A percentile compares a stretch with the other conserved stretches of the same genome.
phyloP scores from a whole-genome alignment of 257 asterid genomes.

The Thymus quinquecostatus region DNA sequence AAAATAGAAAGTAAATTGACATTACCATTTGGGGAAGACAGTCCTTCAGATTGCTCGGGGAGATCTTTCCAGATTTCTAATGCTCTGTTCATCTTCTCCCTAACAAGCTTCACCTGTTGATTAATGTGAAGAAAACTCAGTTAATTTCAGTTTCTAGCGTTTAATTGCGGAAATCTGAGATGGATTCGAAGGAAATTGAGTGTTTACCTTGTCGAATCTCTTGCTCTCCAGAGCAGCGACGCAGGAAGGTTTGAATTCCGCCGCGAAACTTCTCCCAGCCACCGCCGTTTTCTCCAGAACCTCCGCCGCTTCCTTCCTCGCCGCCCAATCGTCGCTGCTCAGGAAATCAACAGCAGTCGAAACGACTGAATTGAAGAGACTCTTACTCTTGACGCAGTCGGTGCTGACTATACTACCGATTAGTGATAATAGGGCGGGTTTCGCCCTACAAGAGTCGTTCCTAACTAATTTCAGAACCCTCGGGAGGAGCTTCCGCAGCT shows the following conservation, averaged over 20 bases:
- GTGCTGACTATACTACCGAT: constrained; percentile 56
- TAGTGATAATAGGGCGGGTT: constrained; percentile 55
- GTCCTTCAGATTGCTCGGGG: constrained; percentile 44
- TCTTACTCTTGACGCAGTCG: constrained; percentile 54
- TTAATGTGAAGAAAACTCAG: neutral
- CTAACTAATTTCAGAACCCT: constrained; percentile 61
- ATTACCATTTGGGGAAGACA: constrained; percentile 60
- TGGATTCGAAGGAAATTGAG: neutral
- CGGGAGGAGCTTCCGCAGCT: constrained; percentile 63
- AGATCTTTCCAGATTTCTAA: constrained; percentile 73
- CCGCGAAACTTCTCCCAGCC: constrained; percentile 47
- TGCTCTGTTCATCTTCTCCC: constrained; percentile 87
- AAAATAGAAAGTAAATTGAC: neutral
- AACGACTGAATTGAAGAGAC: constrained; percentile 44
- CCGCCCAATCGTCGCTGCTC: constrained; percentile 80
- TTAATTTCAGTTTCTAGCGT: neutral
- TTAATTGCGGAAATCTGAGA: neutral
- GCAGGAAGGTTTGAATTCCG: constrained; percentile 52
- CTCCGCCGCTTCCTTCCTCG: constrained; percentile 87
- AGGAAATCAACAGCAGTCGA: constrained; percentile 57
- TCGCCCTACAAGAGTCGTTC: constrained; percentile 68
- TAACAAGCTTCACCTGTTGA: constrained; percentile 72
- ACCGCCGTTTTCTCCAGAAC: constrained; percentile 58
- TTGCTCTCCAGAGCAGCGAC: constrained; percentile 60
- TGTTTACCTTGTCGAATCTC: constrained; percentile 79